Base-by-base conservation (phyloP, 768 basidiomycete species). In the Tremella fuciformis region DNA sequence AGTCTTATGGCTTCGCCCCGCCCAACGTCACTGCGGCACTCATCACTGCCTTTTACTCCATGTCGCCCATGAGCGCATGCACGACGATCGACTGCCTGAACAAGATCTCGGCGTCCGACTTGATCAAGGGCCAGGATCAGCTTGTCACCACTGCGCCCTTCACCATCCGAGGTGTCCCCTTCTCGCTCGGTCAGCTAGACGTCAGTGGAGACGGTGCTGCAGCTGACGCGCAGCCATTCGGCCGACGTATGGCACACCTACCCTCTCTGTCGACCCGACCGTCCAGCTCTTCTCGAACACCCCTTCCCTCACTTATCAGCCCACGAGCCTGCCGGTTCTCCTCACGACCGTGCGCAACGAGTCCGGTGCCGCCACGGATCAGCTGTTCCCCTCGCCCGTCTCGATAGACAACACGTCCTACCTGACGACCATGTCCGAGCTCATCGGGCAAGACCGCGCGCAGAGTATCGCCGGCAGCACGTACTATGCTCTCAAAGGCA, bases 1-100 rank as follows among this genome's bases (percentile, higher is more conserved):
- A 89, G 88, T 81, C 86, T 73, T 89, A 83, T 66, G 88, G 88
- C 4, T 86, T 89, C 72, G 78, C 88, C 3, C 79, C 82, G 46
- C 61, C 80, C 0, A 65, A 76, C 21, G 83, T 83, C 16, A 87
- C 89, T 53, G 68, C 78, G 44, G 78, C 77, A 2, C 75, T 90
- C 41, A 83, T 84, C 64, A 76, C 75, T 49, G 49, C 63, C 39
- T 73, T 67, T 46, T 69, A 64, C 40, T 65, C 69, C 21, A 66
- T 64, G 24, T n/a, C 62, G 0, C 18, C 44, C 3, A 7, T 59
- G 1, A 44, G 60, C 11, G 56, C 48, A 71, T 81, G 49, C 72
- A 84, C 37, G 70, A 73, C 40, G 86, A 1, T 77, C 76, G 6
- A 78, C 63, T 90, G 88, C 73, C 79, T 83, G 40, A 78, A 80